These are phyloP conservation scores for Pestalotiopsis sp. DNA, from an alignment of 2,329 filamentous ascomycete genomes.

Conservation along the genomic window DNA sequence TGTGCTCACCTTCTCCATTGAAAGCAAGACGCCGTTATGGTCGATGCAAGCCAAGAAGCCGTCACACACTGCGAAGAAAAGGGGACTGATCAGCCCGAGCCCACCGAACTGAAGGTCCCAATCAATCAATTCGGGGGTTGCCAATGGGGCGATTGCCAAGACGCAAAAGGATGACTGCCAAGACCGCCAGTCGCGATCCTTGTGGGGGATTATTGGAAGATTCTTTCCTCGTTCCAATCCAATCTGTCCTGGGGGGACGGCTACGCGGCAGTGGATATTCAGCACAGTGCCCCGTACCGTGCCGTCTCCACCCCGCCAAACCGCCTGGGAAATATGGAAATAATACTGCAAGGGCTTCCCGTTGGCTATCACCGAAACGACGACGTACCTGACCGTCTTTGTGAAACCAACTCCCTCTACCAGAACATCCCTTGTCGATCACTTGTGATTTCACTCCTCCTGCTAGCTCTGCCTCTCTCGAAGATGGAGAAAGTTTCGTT, in stretches of 20 bases:
- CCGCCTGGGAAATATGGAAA: no score
- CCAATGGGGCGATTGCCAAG: not conserved
- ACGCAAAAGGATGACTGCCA: not conserved
- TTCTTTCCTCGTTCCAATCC: constrained; percentile 1
- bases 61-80: not conserved
- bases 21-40: not conserved
- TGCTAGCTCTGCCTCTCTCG: not conserved
- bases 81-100: not conserved
- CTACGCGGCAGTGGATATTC: constrained; percentile 6
- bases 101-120: no score
- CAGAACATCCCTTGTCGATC: not conserved
- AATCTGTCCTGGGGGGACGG: not conserved
- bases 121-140: not conserved
- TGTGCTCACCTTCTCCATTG: constrained; percentile 4
- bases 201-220: constrained; percentile 7
- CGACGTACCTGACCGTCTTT: not conserved
- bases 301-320: not conserved
- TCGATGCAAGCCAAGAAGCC: not conserved
- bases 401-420: not conserved
- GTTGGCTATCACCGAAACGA: not conserved
- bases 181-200: not conserved
- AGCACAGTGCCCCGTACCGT: not conserved
- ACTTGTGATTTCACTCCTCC: not conserved
- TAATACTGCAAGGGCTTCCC: not conserved
- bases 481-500: not conserved